Percentiles rank a stretch among this genome's conserved stretches.
Conservation (phyloP, 345 rosid species). For the Sonneratia alba region DNA sequence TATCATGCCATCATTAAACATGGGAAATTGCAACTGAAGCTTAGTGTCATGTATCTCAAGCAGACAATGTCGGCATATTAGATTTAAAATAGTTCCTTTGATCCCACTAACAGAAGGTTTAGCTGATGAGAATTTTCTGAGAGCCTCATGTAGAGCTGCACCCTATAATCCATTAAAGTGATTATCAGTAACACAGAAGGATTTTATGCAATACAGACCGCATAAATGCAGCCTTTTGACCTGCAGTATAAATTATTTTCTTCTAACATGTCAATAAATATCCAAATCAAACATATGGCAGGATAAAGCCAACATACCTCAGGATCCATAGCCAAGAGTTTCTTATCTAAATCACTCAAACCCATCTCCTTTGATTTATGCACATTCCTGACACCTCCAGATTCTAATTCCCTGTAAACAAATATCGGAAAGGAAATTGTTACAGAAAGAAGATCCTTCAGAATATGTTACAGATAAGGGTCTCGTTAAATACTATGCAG, state of each 20-base stretch:
- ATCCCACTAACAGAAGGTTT: conserved; percentile 30
- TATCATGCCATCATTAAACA: conserved; percentile 26
- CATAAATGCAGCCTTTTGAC: not conserved
- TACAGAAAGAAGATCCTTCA: not conserved
- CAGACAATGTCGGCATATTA: conserved; percentile 49
- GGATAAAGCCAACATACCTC: conserved; percentile 41
- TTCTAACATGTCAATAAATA: not conserved
- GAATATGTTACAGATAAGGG: not conserved
- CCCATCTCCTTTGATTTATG: conserved; percentile 19
- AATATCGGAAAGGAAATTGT: not conserved
- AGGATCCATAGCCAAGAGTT: conserved; percentile 54
- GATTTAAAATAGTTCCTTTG: conserved; percentile 45
- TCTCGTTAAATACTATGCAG: not conserved
- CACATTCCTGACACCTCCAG: conserved; percentile 25
- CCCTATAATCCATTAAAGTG: conserved; percentile 37
- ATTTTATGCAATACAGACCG: not conserved
- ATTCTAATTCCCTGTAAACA: conserved; percentile 29
- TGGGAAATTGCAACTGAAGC: conserved; percentile 45
- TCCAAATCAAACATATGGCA: not conserved
- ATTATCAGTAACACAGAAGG: not conserved
- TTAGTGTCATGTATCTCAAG: conserved; percentile 29
- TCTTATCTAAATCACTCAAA: conserved; percentile 35
- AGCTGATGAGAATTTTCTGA: conserved; percentile 37
- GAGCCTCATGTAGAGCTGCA: conserved; percentile 47
- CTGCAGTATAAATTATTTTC: not conserved